Evolutionary conservation across 1,284 basidiomycete species (phyloP).

Genomic region (Ganoderma leucocontextum): DNA sequence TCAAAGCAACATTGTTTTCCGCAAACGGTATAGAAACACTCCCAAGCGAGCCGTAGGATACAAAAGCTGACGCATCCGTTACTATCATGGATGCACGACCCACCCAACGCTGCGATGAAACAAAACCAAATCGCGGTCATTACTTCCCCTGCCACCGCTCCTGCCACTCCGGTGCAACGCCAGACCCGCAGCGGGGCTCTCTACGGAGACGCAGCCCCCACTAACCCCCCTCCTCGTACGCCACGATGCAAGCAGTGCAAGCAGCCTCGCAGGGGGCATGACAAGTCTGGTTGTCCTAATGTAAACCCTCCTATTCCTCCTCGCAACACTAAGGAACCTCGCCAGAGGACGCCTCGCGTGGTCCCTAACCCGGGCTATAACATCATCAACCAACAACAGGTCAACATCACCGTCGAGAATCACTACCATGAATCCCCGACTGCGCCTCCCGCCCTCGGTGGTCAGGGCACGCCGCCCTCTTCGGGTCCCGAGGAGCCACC

Average conservation of each 20-base stretch:
- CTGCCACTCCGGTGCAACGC: not conserved
- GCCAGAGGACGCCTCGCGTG: not conserved
- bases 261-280: not conserved
- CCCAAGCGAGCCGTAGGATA: not conserved
- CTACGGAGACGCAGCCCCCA: not conserved
- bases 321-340: not conserved
- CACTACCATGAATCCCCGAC: not conserved
- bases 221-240: not conserved
- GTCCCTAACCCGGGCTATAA: not conserved
- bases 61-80: not conserved
- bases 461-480: not conserved
- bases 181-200: not conserved
- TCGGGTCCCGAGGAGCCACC: not conserved
- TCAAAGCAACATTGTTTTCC: not conserved
- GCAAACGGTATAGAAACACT: not conserved
- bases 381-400: not conserved
- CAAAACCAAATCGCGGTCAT: not conserved
- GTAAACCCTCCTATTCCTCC: not conserved
- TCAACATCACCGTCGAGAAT: not conserved
- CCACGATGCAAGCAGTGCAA: not conserved
- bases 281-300: not conserved
- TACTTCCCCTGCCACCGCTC: not conserved
- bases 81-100: not conserved
- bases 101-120: not conserved
- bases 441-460: not conserved